These are phyloP conservation scores for Cinnamomum micranthum DNA, from an alignment of 164 flowering plant species.

Conservation along the genomic window DNA sequence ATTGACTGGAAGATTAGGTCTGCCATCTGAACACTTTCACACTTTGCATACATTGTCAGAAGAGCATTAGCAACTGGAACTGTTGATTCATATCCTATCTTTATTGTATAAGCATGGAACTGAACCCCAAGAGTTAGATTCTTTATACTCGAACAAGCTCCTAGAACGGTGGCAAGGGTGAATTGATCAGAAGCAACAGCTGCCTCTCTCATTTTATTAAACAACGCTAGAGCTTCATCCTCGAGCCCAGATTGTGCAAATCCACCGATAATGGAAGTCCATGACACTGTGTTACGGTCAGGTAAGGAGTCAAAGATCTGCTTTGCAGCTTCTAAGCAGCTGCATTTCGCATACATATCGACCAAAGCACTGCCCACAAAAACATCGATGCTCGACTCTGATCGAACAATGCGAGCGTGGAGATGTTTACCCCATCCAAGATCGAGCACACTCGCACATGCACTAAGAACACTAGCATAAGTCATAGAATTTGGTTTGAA, in stretches of 20 bases:
- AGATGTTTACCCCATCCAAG: conserved; percentile 55
- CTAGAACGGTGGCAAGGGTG: conserved; percentile 45
- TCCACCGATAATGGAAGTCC: conserved; percentile 56
- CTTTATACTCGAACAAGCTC: conserved; percentile 34
- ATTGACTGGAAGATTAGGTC: conserved; percentile 26
- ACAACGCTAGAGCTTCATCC: conserved; percentile 39
- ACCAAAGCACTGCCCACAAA: conserved; percentile 46
- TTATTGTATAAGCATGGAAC: conserved; percentile 35
- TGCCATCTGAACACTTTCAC: conserved; percentile 26
- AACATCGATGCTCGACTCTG: conserved; percentile 30
- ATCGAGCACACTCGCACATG: conserved; percentile 39
- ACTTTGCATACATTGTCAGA: conserved; percentile 37
- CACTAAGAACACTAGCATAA: conserved; percentile 50
- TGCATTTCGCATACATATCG: conserved; percentile 61
- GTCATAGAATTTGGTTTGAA: conserved; percentile 43
- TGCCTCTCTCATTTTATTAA: conserved; percentile 38
- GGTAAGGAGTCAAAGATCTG: conserved; percentile 33
- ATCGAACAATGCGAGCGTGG: conserved; percentile 45
- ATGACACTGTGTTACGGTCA: conserved; percentile 37
- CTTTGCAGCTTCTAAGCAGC: conserved; percentile 30
- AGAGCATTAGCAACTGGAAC: conserved; percentile 44
- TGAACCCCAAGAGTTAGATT: conserved; percentile 31
- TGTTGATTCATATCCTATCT: conserved; percentile 32
- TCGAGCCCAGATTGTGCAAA: conserved; percentile 33
- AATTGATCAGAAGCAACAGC: conserved; percentile 35